phyloP scores from a whole-genome alignment of 495 filamentous ascomycete species.

The Daldinia loculata region DNA sequence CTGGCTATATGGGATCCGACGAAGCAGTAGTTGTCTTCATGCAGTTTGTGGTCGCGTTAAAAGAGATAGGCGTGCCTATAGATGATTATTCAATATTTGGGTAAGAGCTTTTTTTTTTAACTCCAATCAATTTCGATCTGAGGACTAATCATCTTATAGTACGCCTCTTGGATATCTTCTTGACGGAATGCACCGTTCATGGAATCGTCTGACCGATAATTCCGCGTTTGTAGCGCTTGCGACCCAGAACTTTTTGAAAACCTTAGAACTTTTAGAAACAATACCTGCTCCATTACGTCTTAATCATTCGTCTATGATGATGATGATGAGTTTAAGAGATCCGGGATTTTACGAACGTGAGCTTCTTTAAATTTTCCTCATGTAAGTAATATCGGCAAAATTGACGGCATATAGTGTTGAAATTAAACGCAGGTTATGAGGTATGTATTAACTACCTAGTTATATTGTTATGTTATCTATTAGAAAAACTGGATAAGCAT shows the following conservation, averaged over 20 bases:
- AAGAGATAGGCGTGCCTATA: conserved; percentile 13
- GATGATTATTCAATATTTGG: not conserved
- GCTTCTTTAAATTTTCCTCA: not conserved
- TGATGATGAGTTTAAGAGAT: not conserved
- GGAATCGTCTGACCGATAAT: no score
- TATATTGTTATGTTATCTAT: no score
- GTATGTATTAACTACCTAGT: no score
- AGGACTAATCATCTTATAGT: not conserved
- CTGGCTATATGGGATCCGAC: not conserved
- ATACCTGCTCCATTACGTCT: not conserved
- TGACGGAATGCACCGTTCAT: no score
- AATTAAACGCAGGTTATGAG: no score
- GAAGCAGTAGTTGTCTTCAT: not conserved
- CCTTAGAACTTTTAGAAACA: not conserved
- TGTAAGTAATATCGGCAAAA: not conserved
- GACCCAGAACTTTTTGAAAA: not conserved
- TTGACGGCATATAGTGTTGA: not conserved
- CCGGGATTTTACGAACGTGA: not conserved
- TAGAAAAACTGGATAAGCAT: no score
- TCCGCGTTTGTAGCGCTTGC: no score
- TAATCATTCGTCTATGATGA: not conserved
- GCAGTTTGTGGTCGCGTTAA: conserved; percentile 2
- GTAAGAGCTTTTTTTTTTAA: not conserved
- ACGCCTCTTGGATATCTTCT: not conserved
- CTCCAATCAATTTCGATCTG: no score